Percentiles rank a stretch among this genome's conserved stretches.
Conservation (phyloP, 345 rosid genomes). For the Isatis tinctoria region DNA sequence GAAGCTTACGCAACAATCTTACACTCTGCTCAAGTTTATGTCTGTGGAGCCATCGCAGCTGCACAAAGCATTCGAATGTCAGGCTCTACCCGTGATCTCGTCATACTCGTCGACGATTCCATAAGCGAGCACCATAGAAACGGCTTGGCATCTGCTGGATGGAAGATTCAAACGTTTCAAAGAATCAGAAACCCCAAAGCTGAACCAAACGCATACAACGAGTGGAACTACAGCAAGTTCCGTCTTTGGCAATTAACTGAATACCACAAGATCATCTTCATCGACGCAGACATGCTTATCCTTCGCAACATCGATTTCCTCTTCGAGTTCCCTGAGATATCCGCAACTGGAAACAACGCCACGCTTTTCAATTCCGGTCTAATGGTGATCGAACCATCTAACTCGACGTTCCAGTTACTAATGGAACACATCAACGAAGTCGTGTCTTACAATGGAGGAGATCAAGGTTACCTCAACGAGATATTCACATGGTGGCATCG, state of each 20-base stretch:
- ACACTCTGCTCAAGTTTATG: slow-evolving; percentile 79
- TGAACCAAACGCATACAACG: slow-evolving; percentile 69
- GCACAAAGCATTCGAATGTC: slow-evolving; percentile 89
- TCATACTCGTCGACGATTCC: slow-evolving; percentile 78
- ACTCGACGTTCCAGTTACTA: slow-evolving; percentile 71
- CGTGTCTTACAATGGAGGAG: slow-evolving; percentile 89
- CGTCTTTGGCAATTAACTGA: slow-evolving; percentile 89
- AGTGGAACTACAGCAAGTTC: slow-evolving; percentile 93
- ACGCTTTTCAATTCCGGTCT: slow-evolving; percentile 84
- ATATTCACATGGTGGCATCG: slow-evolving; percentile 99
- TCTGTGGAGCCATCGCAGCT: slow-evolving; percentile 87
- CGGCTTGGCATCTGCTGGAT: slow-evolving; percentile 80
- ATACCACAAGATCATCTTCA: slow-evolving; percentile 82
- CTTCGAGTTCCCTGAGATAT: slow-evolving; percentile 85
- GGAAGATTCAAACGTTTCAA: slow-evolving; percentile 74
- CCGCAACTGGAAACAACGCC: slow-evolving; percentile 73
- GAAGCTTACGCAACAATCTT: slow-evolving; percentile 88
- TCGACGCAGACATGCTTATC: slow-evolving; percentile 84
- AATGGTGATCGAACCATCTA: slow-evolving; percentile 84
- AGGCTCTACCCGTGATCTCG: slow-evolving; percentile 81
- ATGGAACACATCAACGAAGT: slow-evolving; percentile 84
- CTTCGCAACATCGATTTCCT: slow-evolving; percentile 81
- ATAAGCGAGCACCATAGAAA: slow-evolving; percentile 62
- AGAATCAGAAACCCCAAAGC: slow-evolving; percentile 87
- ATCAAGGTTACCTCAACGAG: slow-evolving; percentile 87